phyloP scores from a whole-genome alignment of 73 alveolate species.

The Tetrahymena malaccensis region DNA sequence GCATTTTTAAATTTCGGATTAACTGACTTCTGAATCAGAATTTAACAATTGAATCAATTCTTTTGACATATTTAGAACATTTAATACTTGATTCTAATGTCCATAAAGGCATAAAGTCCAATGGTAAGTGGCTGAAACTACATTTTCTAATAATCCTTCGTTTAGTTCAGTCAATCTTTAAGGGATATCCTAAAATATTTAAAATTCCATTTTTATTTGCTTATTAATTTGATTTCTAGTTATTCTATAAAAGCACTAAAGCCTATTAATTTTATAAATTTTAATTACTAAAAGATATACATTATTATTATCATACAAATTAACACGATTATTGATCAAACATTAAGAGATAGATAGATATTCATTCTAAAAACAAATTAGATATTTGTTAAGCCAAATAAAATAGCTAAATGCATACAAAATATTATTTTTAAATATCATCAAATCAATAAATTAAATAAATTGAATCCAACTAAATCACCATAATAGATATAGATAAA shows the following conservation, averaged over 20 bases:
- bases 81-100: background rate
- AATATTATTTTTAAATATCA: no score
- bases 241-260: background rate
- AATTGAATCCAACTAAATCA: no score
- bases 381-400: background rate
- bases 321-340: background rate
- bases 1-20: background rate
- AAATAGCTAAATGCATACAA: no score
- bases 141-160: background rate
- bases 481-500: no score
- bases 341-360: background rate
- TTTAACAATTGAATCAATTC: background rate
- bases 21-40: background rate
- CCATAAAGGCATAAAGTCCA: background rate
- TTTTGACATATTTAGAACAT: background rate
- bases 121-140: background rate
- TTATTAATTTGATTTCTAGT: background rate
- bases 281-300: background rate
- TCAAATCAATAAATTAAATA: no score
- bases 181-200: background rate
- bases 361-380: background rate
- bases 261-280: background rate
- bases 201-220: background rate
- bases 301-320: background rate
- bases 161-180: background rate